Evolutionary conservation across 345 rosid species (phyloP).

Genomic region (Durio zibethinus): DNA sequence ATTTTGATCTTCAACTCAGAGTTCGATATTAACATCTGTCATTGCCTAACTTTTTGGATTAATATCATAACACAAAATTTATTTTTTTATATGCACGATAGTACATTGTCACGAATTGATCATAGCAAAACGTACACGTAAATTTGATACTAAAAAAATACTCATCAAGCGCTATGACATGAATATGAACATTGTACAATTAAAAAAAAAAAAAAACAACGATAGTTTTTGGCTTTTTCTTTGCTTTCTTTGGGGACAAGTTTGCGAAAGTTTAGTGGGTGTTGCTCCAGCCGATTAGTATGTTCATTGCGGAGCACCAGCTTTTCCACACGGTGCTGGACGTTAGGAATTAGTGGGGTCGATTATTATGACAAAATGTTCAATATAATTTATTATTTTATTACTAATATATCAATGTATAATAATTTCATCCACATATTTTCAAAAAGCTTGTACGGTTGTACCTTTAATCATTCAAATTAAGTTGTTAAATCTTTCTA

Average conservation of each 20-base stretch:
- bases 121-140: too few species aligned
- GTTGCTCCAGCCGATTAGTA: background rate
- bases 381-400: background rate
- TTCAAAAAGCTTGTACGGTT: slow-evolving; percentile 6
- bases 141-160: too few species aligned
- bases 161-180: background rate
- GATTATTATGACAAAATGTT: background rate
- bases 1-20: too few species aligned
- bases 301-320: background rate
- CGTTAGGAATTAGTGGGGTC: background rate
- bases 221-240: background rate
- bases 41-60: too few species aligned
- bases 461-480: background rate
- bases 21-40: too few species aligned
- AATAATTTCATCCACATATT: background rate
- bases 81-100: too few species aligned
- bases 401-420: background rate
- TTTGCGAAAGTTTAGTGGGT: background rate
- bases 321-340: background rate
- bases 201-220: too few species aligned
- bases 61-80: too few species aligned
- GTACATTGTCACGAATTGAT: too few species aligned
- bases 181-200: background rate
- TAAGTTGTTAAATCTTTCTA: background rate
- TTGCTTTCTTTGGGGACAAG: background rate